These are phyloP conservation scores for Aspergillus novoparasiticus DNA, from an alignment of 2,329 filamentous ascomycete genomes.

Conservation along the genomic window DNA sequence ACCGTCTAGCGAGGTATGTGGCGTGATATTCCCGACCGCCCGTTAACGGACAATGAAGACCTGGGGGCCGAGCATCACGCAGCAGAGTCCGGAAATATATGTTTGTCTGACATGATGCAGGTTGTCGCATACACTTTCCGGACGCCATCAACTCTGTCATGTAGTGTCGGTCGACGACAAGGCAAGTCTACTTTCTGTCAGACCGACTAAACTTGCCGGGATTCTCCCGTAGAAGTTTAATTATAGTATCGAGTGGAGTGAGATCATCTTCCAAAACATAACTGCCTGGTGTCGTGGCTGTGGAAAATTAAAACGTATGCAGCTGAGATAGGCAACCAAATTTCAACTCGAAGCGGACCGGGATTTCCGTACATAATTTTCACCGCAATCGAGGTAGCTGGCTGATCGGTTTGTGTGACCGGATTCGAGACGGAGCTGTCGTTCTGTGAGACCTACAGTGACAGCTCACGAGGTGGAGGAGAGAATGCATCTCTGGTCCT, in stretches of 20 bases:
- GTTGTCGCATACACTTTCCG: neutral
- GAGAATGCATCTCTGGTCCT: neutral
- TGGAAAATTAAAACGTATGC: neutral
- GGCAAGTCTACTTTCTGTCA: neutral
- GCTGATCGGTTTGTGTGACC: neutral
- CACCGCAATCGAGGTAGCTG: neutral
- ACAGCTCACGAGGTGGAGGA: constrained; percentile 5
- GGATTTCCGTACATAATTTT: neutral
- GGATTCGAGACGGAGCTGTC: neutral
- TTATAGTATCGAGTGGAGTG: constrained; percentile 4
- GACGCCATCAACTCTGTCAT: neutral
- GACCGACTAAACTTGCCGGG: neutral
- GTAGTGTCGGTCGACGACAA: neutral
- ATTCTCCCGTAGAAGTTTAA: neutral
- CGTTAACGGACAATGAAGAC: neutral
- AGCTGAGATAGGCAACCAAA: neutral
- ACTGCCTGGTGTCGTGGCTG: constrained; percentile 1
- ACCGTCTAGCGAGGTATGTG: neutral
- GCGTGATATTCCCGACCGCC: neutral
- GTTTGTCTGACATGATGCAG: neutral
- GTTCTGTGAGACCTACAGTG: neutral
- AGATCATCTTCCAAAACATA: neutral
- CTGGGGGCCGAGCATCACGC: neutral
- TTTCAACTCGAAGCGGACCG: neutral
- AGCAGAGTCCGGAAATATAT: neutral